Percentiles rank a stretch among this genome's conserved stretches.
phyloP scores from a whole-genome alignment of 257 asterid genomes.

The Solanum corneliomulleri region DNA sequence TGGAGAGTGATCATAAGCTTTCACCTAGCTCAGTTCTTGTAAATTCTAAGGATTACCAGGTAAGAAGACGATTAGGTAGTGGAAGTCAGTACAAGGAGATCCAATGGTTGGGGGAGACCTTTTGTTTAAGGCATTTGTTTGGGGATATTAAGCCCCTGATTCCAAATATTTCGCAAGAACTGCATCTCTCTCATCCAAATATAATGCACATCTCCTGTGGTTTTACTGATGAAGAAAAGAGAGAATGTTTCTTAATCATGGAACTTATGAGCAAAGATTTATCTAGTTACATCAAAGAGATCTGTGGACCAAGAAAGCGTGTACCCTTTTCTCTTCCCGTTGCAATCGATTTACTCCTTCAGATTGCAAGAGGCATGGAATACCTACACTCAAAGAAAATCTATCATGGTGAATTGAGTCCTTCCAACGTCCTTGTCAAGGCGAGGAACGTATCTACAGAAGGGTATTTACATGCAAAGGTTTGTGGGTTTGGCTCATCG shows the following conservation, averaged over 20 bases:
- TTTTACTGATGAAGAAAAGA: constrained; percentile 61
- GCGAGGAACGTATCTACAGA: constrained; percentile 28
- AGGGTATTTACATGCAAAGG: constrained; percentile 58
- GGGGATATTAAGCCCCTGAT: constrained; percentile 39
- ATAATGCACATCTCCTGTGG: constrained; percentile 54
- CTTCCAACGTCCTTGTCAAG: constrained; percentile 50
- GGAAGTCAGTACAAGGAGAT: constrained; percentile 76
- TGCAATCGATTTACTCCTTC: constrained; percentile 77
- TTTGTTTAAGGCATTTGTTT: constrained; percentile 54
- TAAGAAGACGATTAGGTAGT: constrained; percentile 57
- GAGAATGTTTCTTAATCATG: constrained; percentile 62
- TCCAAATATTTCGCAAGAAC: constrained; percentile 30
- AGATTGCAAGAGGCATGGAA: constrained; percentile 93
- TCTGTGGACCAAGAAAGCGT: constrained; percentile 50
- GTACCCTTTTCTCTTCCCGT: constrained; percentile 62
- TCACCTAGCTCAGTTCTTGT: constrained; percentile 39
- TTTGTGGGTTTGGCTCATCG: constrained; percentile 52
- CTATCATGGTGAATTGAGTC: constrained; percentile 67
- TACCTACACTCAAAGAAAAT: constrained; percentile 69
- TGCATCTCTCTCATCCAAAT: constrained; percentile 69
- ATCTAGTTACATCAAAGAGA: constrained; percentile 52
- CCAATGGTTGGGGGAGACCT: constrained; percentile 87
- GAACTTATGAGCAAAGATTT: constrained; percentile 73
- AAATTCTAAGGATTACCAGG: constrained; percentile 57
- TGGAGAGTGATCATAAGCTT: constrained; percentile 14